phyloP scores from a whole-genome alignment of 1,139 yeast species.

The Zygoascus meyerae region DNA sequence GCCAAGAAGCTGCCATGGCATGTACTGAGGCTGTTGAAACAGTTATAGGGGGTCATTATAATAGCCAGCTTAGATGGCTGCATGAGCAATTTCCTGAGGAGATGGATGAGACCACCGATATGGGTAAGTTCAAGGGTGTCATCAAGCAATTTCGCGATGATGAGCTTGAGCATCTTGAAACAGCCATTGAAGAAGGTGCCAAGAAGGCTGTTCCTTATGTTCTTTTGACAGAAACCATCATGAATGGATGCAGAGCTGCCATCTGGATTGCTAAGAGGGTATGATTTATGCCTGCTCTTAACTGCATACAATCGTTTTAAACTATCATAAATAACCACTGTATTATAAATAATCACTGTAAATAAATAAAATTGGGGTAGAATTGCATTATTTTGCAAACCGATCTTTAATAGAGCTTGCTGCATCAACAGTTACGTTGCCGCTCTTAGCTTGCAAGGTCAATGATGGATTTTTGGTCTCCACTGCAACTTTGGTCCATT shows the following conservation, averaged over 20 bases:
- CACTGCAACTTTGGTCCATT: neutral
- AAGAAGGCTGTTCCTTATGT: constrained; percentile 90
- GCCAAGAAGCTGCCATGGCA: constrained; percentile 98
- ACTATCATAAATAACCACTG: too few relatives aligned
- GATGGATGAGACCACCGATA: constrained; percentile 42
- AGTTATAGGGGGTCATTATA: constrained; percentile 94
- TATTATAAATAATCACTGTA: too few relatives aligned
- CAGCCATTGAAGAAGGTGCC: constrained; percentile 89
- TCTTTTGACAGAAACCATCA: constrained; percentile 80
- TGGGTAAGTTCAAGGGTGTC: constrained; percentile 51
- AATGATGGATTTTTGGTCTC: neutral
- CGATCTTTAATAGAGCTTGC: constrained; percentile 12
- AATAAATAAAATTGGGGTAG: too few relatives aligned
- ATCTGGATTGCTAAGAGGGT: constrained; percentile 87
- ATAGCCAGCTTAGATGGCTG: constrained; percentile 76
- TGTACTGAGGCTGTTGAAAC: constrained; percentile 99
- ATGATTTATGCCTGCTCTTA: constrained; percentile 26
- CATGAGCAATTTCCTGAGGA: constrained; percentile 37
- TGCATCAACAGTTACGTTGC: constrained; percentile 1
- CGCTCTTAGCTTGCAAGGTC: neutral
- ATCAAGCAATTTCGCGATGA: constrained; percentile 85
- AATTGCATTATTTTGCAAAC: constrained; percentile 8
- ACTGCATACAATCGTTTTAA: too few relatives aligned
- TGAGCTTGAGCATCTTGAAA: constrained; percentile 90
- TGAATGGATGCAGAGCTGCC: constrained; percentile 77